A percentile compares a stretch with the other conserved stretches of the same genome.
phyloP scores from a whole-genome alignment of 225 moss, liverwort and hornwort species.

The Sphagnum tenellum region DNA sequence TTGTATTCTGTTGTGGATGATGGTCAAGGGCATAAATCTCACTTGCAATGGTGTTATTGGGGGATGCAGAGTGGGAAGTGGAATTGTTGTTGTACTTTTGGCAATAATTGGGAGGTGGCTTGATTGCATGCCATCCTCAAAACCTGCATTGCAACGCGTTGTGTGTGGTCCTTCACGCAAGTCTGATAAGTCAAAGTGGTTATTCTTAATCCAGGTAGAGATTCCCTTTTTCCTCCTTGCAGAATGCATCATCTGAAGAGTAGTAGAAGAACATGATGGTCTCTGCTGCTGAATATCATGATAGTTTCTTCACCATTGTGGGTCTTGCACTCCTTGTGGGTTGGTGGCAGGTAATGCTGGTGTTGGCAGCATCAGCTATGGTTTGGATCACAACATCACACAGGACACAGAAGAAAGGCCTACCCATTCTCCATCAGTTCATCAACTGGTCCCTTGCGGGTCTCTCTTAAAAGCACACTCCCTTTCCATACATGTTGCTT shows the following conservation, averaged over 20 bases:
- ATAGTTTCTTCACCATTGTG: no score
- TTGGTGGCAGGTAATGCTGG: constrained; percentile 49
- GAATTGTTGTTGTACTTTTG: constrained; percentile 48
- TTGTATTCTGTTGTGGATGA: no score
- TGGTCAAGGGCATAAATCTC: no score
- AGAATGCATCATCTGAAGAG: no score
- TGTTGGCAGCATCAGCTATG: constrained; percentile 71
- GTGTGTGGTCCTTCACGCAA: constrained; percentile 45
- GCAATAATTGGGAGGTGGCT: constrained; percentile 61
- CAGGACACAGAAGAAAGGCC: constrained; percentile 64
- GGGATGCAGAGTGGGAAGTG: constrained; percentile 65
- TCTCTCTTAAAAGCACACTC: constrained; percentile 1
- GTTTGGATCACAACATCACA: constrained; percentile 91
- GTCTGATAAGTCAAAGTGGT: constrained; percentile 39
- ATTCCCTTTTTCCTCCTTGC: no score
- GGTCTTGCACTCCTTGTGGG: no score
- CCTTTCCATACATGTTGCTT: no score
- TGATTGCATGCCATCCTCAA: constrained; percentile 39
- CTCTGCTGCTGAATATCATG: no score
- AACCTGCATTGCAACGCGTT: constrained; percentile 62
- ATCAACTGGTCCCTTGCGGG: constrained; percentile 84
- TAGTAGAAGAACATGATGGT: no score
- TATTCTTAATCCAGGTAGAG: constrained; percentile 64
- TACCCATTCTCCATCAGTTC: constrained; percentile 67
- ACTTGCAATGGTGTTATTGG: no score